Evolutionary conservation across 305 asterid species (phyloP), one percentile per base, ranked within the genome.

Genomic region (Vinca major): DNA sequence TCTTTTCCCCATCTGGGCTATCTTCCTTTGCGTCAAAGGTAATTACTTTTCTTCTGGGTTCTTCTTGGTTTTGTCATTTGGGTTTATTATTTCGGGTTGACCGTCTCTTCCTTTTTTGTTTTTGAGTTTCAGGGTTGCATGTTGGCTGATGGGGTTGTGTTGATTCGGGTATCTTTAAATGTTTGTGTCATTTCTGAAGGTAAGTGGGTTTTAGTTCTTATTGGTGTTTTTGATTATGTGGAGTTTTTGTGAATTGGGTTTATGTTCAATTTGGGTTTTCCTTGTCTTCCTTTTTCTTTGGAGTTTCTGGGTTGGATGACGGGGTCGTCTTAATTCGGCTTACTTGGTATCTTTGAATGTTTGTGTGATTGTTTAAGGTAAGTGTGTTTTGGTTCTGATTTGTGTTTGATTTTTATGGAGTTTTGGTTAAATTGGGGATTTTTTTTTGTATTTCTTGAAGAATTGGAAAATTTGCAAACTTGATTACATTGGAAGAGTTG

Each of bases 331-430:
- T 26, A 1, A 26, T 26, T 26, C 33, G 33, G 33, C 33, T 26
- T 26, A 26, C 33, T 26, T 26, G 33, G 33, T 26, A 51, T 58
- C 62, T 75, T 58, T 37, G 37, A 43, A 71, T 79, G 68, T 79
- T 78, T 39, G 26, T 58, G 36, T 37, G 41, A 64, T 10, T 37
- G 37, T 0, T 75, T 63, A 37, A 21, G 39, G 51, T 49, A 26
- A 21, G 45, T 67, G 45, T 51, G 62, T 9, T 37, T 53, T 65
- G 78, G 71, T 67, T 75, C 71, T 65, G 67, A 51, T 14, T 20
- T 5, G 6, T 71, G 47, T 65, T 71, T n/a, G 9, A 58, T 73
- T 49, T 9, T 64, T 52, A 57, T 13, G 52, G 33, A 19, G 17
- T 14, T 69, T 69, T n/a, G 39, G 49, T 21, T 9, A 26, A 0